Conservation (phyloP, 441 rosid species). For the Cnidoscolus chayamansa region DNA sequence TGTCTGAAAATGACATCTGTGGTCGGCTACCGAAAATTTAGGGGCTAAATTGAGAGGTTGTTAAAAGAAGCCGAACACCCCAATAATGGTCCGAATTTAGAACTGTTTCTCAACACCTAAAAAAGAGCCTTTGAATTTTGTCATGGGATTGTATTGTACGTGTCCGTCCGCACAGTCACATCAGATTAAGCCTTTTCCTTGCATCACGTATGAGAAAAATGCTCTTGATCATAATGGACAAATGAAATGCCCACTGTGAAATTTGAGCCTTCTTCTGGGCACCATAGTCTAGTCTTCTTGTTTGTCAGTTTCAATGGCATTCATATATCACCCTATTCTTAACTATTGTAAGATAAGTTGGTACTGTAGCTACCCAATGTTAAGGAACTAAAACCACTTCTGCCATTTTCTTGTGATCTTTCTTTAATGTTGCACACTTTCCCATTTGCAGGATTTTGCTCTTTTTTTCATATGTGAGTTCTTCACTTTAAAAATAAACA, state of each 20-base stretch:
- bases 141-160: no score
- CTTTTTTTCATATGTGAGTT: no score
- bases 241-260: slow-evolving; percentile 5
- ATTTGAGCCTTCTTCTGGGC: background rate
- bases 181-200: no score
- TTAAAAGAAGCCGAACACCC: slow-evolving; percentile 37
- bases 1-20: background rate
- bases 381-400: background rate
- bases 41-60: slow-evolving; percentile 29
- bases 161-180: no score
- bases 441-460: no score
- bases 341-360: background rate
- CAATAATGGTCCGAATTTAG: background rate
- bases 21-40: slow-evolving; percentile 26
- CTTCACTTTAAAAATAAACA: no score
- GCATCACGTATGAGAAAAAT: no score
- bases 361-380: background rate
- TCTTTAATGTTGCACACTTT: background rate
- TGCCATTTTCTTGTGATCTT: background rate
- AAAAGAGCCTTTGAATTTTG: no score
- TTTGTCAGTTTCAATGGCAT: background rate
- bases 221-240: background rate
- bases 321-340: background rate
- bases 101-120: background rate
- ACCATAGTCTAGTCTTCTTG: background rate